Evolutionary conservation across 2,329 filamentous ascomycete genomes (phyloP).

Genomic region (Colletotrichum eremochloae): DNA sequence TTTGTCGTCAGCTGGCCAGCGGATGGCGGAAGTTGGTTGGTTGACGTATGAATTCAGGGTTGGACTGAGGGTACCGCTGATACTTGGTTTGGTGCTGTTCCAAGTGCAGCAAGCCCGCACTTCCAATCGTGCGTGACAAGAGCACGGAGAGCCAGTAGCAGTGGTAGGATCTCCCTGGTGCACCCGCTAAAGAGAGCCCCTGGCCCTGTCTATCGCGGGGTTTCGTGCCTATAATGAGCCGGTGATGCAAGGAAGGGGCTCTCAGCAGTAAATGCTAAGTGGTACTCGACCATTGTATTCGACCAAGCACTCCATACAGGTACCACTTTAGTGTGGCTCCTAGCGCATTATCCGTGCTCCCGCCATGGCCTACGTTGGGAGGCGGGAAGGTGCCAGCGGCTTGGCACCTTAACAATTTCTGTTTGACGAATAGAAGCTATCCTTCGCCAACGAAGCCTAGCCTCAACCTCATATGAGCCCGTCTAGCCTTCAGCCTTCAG

Average conservation of each 20-base stretch:
- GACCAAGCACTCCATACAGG: background rate
- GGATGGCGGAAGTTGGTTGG: conserved; percentile 31
- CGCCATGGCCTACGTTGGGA: conserved; percentile 14
- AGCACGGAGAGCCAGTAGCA: conserved; percentile 17
- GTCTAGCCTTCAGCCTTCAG: conserved; percentile 24
- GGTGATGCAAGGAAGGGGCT: conserved; percentile 25
- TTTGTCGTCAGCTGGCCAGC: conserved; percentile 39
- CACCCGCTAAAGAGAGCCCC: conserved; percentile 39
- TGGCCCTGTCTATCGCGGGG: conserved; percentile 41
- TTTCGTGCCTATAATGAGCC: conserved; percentile 34
- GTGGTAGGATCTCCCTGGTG: conserved; percentile 39
- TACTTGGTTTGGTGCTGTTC: conserved; percentile 3
- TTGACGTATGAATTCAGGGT: conserved; percentile 16
- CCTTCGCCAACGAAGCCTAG: background rate
- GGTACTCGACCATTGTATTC: conserved; percentile 6
- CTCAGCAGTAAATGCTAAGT: conserved; percentile 24
- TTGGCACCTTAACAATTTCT: conserved; percentile 39
- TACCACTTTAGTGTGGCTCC: conserved; percentile 38
- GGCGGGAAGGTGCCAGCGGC: conserved; percentile 23
- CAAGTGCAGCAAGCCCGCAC: conserved; percentile 1
- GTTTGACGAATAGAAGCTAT: conserved; percentile 19
- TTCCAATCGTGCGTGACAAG: background rate
- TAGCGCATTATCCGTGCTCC: conserved; percentile 32
- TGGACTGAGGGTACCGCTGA: background rate
- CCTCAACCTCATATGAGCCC: conserved; percentile 28